Conservation (phyloP, 2,329 filamentous ascomycete species). For the Diaporthe ilicicola region DNA sequence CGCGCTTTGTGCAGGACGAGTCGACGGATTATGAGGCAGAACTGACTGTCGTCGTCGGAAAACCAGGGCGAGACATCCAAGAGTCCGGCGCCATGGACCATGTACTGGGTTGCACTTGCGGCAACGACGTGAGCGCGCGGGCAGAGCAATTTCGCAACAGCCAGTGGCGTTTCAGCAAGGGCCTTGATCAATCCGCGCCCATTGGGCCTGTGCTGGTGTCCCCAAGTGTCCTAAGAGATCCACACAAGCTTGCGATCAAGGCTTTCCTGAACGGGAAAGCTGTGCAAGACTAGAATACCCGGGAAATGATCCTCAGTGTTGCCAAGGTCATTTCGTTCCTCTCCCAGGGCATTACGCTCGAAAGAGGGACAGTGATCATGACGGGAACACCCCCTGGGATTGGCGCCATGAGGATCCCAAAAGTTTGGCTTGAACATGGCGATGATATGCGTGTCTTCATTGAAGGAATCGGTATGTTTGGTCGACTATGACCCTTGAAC, state of each 20-base stretch:
- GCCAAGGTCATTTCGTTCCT: constrained; percentile 46
- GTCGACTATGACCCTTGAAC: too few relatives aligned
- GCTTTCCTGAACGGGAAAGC: constrained; percentile 23
- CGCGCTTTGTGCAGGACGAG: too few relatives aligned
- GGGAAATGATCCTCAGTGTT: constrained; percentile 50
- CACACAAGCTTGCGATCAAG: constrained; percentile 34
- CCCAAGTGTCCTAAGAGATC: constrained; percentile 41
- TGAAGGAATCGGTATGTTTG: too few relatives aligned
- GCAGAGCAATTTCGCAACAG: constrained; percentile 64
- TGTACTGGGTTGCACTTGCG: constrained; percentile 65
- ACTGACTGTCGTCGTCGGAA: constrained; percentile 64
- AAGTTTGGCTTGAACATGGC: constrained; percentile 46
- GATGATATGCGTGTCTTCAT: constrained; percentile 40
- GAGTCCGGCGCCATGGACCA: constrained; percentile 56
- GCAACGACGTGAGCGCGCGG: constrained; percentile 62
- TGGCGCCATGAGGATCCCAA: constrained; percentile 50
- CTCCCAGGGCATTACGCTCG: constrained; percentile 48
- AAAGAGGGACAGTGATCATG: constrained; percentile 49
- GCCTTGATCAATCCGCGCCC: constrained; percentile 47
- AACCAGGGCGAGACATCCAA: constrained; percentile 51
- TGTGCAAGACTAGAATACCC: constrained; percentile 36
- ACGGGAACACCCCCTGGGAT: constrained; percentile 50
- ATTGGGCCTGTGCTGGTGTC: constrained; percentile 49
- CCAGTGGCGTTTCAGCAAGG: constrained; percentile 67
- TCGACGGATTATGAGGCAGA: constrained; percentile 66